These are phyloP conservation scores for Eucalyptus decipiens DNA, from an alignment of 345 rosid species.

Conservation along the genomic window DNA sequence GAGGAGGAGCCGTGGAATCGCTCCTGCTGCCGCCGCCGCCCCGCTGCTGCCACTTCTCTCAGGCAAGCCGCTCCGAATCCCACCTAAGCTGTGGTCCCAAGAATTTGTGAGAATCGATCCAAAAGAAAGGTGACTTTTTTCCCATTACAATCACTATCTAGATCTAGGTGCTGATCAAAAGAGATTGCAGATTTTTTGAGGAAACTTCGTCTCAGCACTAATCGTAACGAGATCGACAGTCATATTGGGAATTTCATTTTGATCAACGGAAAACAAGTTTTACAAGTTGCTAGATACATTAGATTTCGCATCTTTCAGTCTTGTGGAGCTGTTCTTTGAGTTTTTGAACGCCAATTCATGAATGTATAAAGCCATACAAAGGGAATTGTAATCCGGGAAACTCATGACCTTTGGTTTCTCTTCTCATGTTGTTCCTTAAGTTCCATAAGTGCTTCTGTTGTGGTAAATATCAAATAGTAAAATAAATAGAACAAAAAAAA, in stretches of 20 bases:
- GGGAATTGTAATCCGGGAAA: neutral
- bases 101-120: neutral
- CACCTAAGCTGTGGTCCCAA: neutral
- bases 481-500: neutral
- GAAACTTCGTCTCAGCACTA: neutral
- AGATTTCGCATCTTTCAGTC: neutral
- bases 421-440: neutral
- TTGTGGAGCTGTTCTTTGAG: neutral
- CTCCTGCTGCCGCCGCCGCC: constrained; percentile 46
- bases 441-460: neutral
- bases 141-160: neutral
- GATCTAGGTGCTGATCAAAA: neutral
- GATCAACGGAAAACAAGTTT: neutral
- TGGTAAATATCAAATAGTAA: neutral
- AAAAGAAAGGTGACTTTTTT: neutral
- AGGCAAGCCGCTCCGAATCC: constrained; percentile 30
- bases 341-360: neutral
- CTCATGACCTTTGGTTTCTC: neutral
- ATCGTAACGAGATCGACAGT: neutral
- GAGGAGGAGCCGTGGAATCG: constrained; percentile 68
- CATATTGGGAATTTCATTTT: neutral
- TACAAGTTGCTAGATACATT: neutral
- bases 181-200: neutral
- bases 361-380: neutral
- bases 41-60: constrained; percentile 26